Percentiles rank a stretch among this genome's conserved stretches.
These are phyloP conservation scores for Sugiyamaella japonica DNA, from an alignment of 1,139 yeast species.

Conservation along the genomic window DNA sequence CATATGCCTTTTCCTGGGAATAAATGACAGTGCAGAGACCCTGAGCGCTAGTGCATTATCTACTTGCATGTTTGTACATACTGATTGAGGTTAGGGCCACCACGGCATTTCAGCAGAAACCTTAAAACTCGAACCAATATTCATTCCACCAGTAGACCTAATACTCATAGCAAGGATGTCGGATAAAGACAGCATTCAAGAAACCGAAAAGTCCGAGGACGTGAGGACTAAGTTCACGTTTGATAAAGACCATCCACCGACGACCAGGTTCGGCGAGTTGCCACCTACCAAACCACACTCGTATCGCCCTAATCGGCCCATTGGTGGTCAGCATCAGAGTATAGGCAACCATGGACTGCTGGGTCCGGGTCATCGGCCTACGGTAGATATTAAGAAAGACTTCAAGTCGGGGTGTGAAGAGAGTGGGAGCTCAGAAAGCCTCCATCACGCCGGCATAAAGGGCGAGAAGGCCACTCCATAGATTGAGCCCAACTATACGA, in stretches of 20 bases:
- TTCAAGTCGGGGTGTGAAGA: neutral
- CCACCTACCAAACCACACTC: conserved; percentile 15
- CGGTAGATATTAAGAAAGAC: neutral
- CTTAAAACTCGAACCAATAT: neutral
- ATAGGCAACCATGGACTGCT: conserved; percentile 12
- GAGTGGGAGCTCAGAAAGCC: neutral
- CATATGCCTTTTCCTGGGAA: neutral
- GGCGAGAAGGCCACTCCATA: neutral
- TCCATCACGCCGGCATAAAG: neutral
- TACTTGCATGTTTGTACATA: conserved; percentile 1
- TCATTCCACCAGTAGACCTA: neutral
- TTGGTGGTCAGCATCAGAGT: neutral
- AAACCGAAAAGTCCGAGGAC: neutral
- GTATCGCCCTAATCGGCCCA: conserved; percentile 7
- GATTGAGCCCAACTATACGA: neutral
- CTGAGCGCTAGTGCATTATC: neutral
- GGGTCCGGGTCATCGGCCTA: conserved; percentile 15
- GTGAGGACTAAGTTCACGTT: neutral
- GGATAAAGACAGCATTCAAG: neutral
- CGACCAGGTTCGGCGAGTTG: conserved; percentile 6
- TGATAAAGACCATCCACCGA: conserved; percentile 10
- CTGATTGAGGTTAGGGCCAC: conserved; percentile 9
- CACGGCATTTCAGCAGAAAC: neutral
- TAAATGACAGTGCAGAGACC: neutral
- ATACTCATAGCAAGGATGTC: conserved; percentile 1